Evolutionary conservation across 2,329 filamentous ascomycete species (phyloP).

Genomic region (Calonectria henricotiae): DNA sequence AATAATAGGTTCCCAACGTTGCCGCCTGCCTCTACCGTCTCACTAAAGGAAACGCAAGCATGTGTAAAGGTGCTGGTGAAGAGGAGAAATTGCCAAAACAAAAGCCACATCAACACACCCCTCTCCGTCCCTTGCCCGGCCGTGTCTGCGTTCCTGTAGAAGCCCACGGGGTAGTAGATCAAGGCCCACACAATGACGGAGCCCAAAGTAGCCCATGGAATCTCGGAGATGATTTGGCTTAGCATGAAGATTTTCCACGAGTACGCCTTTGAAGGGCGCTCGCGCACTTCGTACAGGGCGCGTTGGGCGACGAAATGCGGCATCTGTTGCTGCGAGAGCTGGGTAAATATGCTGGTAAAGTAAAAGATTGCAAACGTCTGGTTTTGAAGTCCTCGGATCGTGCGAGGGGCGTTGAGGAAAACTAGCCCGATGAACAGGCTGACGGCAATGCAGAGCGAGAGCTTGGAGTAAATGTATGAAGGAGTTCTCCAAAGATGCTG

Average conservation of each 20-base stretch:
- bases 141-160: conserved; percentile 78
- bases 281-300: conserved; percentile 86
- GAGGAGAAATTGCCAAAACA: conserved; percentile 80
- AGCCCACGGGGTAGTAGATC: conserved; percentile 89
- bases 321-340: conserved; percentile 80
- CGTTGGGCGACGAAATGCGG: conserved; percentile 88
- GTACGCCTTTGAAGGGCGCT: conserved; percentile 87
- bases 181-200: conserved; percentile 81
- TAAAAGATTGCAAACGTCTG: conserved; percentile 90
- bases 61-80: conserved; percentile 86
- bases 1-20: conserved; percentile 78
- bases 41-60: conserved; percentile 79
- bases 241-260: conserved; percentile 89
- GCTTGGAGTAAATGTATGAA: conserved; percentile 89
- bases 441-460: conserved; percentile 68
- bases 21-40: conserved; percentile 75
- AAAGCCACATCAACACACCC: conserved; percentile 83
- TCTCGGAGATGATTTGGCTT: conserved; percentile 86
- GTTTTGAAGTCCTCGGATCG: conserved; percentile 75
- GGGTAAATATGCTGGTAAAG: conserved; percentile 83
- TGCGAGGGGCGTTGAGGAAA: conserved; percentile 23
- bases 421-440: conserved; percentile 33
- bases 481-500: conserved; percentile 93
- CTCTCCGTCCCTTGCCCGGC: conserved; percentile 76
- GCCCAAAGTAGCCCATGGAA: conserved; percentile 86